Percentiles rank a stretch among this genome's conserved stretches.
phyloP scores from a whole-genome alignment of 2,329 filamentous ascomycete genomes.

The Aspergillus arachidicola region DNA sequence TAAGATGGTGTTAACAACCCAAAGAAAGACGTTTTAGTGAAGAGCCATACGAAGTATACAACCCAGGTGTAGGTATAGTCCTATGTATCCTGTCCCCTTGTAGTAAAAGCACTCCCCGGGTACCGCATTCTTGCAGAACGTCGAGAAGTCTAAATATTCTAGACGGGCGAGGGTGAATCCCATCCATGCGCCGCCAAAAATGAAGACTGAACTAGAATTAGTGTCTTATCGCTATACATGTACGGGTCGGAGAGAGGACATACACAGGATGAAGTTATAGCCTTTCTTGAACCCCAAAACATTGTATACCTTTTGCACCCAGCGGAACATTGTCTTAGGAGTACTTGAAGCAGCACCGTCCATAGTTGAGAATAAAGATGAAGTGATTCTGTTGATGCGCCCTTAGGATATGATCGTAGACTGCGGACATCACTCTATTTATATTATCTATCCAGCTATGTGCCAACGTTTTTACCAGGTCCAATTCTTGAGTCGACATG shows the following conservation, averaged over 20 bases:
- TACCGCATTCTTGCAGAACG: not conserved
- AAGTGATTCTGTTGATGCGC: not conserved
- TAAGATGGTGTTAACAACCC: not conserved
- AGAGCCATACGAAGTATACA: not conserved
- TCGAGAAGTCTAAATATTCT: not conserved
- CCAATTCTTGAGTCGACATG: not conserved
- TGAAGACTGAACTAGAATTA: not conserved
- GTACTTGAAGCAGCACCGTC: not conserved
- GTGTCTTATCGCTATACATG: not conserved
- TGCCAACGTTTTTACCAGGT: not conserved
- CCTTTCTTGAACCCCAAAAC: not conserved
- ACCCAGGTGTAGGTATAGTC: not conserved
- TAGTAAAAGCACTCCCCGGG: slow-evolving; percentile 4
- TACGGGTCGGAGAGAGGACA: not conserved
- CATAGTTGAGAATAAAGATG: not conserved
- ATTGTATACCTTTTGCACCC: not conserved
- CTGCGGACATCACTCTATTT: not conserved
- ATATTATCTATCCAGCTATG: not conserved
- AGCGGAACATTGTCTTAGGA: not conserved
- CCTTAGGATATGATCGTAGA: fast-evolving
- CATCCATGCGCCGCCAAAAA: not conserved
- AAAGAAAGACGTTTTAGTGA: too few species aligned
- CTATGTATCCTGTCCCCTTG: not conserved
- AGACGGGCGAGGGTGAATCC: slow-evolving; percentile 4
- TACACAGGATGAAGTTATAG: slow-evolving; percentile 5